Evolutionary conservation across 2,329 filamentous ascomycete genomes (phyloP), one percentile per base, ranked within the genome.

Genomic region (Karstenula rhodostoma): DNA sequence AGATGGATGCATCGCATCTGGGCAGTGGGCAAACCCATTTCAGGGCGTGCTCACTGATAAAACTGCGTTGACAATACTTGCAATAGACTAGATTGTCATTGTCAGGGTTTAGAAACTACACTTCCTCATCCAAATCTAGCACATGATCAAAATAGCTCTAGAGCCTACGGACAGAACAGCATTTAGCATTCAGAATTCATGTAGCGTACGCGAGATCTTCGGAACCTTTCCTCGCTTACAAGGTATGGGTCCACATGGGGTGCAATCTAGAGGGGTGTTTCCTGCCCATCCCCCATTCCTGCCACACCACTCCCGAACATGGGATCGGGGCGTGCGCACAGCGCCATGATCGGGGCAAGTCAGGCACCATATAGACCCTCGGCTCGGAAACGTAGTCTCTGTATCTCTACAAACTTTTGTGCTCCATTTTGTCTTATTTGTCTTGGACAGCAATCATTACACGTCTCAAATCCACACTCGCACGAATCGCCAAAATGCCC

Each of bases 321-420:
- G 64, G 69, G 66, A 69, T 62, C 57, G 47, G 51, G 51, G 40
- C 27, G 25, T 56, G 60, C 63, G 55, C 46, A 49, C 40, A 50
- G n/a, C 56, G 48, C 33, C 47, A 55, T 33, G 35, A n/a, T 23
- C 58, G 55, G 53, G 42, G 62, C 71, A 69, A 68, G 62, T 64
- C 59, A 73, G 70, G 67, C 71, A 73, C 72, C 70, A 72, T 65
- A 70, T 61, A 60, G 58, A 68, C 59, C 64, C 61, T 65, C 47
- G 52, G 44, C 58, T 49, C 58, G 19, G 48, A 44, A 63, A 60
- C 27, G 46, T 25, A 2, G 44, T 42, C 22, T 48, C 25, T 33
- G 53, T 48, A 35, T 43, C 43, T 29, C 48, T 47, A 46, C 27
- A 23, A 37, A 59, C 32, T 35, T 25, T 22, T n/a, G 12, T 29